Evolutionary conservation across 2,329 filamentous ascomycete species (phyloP), one percentile per base, ranked within the genome.

Genomic region (Aschersonia sp.): DNA sequence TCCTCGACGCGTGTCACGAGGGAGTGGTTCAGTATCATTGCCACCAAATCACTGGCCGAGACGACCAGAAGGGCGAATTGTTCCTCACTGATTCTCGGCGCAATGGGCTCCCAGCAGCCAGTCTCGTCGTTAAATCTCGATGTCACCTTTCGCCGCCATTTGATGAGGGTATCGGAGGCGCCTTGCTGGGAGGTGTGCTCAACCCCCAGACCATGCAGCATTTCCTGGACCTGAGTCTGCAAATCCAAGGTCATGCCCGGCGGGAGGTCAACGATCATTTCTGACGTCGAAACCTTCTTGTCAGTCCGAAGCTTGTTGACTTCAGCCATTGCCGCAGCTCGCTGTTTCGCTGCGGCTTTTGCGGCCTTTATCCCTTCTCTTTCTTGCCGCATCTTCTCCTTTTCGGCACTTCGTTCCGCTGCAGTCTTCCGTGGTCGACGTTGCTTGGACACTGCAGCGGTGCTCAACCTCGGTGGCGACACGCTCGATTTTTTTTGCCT

Each of bases 211-310:
- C 71, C 67, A 2, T 64, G 59, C 1, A 84, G 65, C n/a, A 81
- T 63, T 1, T 67, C 60, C 47, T 72, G 64, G 4, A 75, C 61
- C 44, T 75, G 73, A 1, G 69, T 61, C 30, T 59, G 66, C 30
- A 73, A 58, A 0, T 63, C 66, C 0, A 70, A 61, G 29, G 73
- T 63, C 1, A 91, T 64, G 2, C 71, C 73, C 0, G 65, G 63
- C 0, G 85, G 75, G 30, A 91, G 66, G 54, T 86, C 77, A 2
- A 88, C 72, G 46, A 91, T 81, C 85, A 92, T 91, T 61, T 92
- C 85, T 0, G 74, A 74, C 0, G 80, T 77, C 0, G 84, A 84
- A 0, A 80, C 67, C 54, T 85, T 87, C 65, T 86, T 88, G 64
- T 88, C 80, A 0, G 77, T 79, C 46, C 79, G 78, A 7, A 82